These are phyloP conservation scores for Mycena pura DNA, from an alignment of 768 basidiomycete species.

Conservation along the genomic window DNA sequence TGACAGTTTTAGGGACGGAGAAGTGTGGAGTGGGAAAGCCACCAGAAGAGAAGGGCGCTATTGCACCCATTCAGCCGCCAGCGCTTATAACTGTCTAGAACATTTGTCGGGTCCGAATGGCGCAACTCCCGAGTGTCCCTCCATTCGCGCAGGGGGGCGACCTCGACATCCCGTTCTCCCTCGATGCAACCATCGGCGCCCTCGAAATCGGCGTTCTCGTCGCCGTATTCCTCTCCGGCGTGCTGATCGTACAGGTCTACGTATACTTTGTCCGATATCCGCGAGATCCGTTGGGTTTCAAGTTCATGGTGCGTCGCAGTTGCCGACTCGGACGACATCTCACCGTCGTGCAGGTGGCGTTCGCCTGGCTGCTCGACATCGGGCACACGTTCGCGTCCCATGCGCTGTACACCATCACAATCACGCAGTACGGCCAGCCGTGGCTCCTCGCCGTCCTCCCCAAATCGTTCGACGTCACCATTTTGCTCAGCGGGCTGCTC, in stretches of 20 bases:
- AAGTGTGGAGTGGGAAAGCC: too few species aligned
- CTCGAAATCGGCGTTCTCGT: constrained; percentile 26
- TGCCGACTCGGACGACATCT: neutral
- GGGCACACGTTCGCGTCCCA: neutral
- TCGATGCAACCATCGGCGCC: constrained; percentile 26
- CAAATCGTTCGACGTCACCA: neutral
- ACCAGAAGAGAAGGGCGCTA: too few species aligned
- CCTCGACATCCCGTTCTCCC: too few species aligned
- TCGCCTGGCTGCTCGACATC: neutral
- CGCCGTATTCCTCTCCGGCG: constrained; percentile 26
- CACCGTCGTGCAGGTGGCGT: neutral
- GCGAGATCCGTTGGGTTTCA: neutral
- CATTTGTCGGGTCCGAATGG: too few species aligned
- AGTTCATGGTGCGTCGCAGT: neutral
- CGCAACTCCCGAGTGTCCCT: too few species aligned
- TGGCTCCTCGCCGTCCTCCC: neutral
- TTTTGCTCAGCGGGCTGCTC: constrained; percentile 3
- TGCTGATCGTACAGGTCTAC: constrained; percentile 21
- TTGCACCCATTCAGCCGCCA: too few species aligned
- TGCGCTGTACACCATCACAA: neutral
- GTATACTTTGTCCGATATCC: constrained; percentile 12
- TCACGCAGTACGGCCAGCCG: neutral
- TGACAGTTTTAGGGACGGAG: too few species aligned
- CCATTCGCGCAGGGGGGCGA: too few species aligned
- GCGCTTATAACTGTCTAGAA: too few species aligned